These are phyloP conservation scores for Lycium ferocissimum DNA, from an alignment of 257 asterid genomes.

Conservation along the genomic window DNA sequence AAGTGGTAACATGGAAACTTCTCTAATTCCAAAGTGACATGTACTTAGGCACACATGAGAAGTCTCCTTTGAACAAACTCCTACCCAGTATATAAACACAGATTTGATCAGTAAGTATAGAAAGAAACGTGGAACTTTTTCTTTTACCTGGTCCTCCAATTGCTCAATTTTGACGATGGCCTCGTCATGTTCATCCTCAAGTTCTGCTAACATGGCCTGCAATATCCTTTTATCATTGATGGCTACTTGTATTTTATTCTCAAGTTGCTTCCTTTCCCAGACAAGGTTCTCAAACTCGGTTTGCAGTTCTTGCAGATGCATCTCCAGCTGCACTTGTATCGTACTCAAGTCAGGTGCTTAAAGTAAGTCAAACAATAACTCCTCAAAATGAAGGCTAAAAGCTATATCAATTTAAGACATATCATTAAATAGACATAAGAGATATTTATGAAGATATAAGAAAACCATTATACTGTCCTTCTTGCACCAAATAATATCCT, in stretches of 20 bases:
- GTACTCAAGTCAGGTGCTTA: conserved; percentile 33
- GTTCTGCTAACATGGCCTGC: conserved; percentile 59
- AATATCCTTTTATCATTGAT: conserved; percentile 45
- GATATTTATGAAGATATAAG: background rate
- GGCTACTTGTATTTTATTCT: conserved; percentile 45
- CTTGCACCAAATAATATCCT: background rate
- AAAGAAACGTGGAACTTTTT: background rate
- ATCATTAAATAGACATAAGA: background rate
- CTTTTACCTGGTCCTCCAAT: conserved; percentile 57
- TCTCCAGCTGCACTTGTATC: conserved; percentile 63
- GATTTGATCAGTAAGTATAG: background rate
- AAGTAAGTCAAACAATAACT: background rate
- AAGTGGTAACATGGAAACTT: background rate
- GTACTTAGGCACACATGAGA: background rate
- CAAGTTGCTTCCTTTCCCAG: conserved; percentile 58
- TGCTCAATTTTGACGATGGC: conserved; percentile 58
- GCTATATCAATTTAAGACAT: background rate
- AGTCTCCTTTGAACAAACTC: too few species aligned
- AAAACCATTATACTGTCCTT: background rate
- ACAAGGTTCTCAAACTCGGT: conserved; percentile 52
- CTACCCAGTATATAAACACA: background rate
- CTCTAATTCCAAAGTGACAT: background rate
- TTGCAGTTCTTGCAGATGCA: conserved; percentile 51
- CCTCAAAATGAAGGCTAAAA: background rate
- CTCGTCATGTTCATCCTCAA: conserved; percentile 68